Evolutionary conservation across 345 rosid species (phyloP).

Genomic region (Hibiscus trionum): DNA sequence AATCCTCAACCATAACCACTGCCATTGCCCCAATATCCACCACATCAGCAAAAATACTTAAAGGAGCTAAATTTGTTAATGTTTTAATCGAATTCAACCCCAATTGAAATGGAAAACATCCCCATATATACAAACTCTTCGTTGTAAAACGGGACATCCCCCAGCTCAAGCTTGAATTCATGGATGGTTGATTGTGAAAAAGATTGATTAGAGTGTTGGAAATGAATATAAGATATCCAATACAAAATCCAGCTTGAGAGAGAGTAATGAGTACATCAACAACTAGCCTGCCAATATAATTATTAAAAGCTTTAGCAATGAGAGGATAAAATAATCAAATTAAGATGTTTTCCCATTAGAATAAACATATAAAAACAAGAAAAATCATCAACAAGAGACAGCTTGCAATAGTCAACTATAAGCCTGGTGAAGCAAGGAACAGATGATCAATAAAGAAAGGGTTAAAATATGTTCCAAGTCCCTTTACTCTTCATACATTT

Average conservation of each 20-base stretch:
- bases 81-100: constrained; percentile 65
- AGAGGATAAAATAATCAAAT: not conserved
- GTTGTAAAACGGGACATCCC: constrained; percentile 40
- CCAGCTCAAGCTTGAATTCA: constrained; percentile 17
- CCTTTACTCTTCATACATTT: too few species aligned
- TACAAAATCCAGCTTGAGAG: constrained; percentile 78
- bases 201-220: constrained; percentile 49
- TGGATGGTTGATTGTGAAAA: constrained; percentile 22
- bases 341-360: not conserved
- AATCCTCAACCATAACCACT: constrained; percentile 57
- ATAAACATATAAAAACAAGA: not conserved
- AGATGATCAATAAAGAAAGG: too few species aligned
- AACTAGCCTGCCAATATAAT: constrained; percentile 36
- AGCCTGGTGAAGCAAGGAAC: not conserved
- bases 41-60: constrained; percentile 87
- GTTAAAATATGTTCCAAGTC: too few species aligned
- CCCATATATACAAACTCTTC: constrained; percentile 59
- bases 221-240: constrained; percentile 76
- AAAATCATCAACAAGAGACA: not conserved
- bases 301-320: not conserved
- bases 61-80: constrained; percentile 78
- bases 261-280: constrained; percentile 65
- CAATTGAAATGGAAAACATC: constrained; percentile 73
- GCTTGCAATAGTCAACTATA: not conserved
- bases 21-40: constrained; percentile 77